Base-by-base conservation (phyloP, 192 early-diverging fungal genomes). In the Linnemannia schmuckeri region DNA sequence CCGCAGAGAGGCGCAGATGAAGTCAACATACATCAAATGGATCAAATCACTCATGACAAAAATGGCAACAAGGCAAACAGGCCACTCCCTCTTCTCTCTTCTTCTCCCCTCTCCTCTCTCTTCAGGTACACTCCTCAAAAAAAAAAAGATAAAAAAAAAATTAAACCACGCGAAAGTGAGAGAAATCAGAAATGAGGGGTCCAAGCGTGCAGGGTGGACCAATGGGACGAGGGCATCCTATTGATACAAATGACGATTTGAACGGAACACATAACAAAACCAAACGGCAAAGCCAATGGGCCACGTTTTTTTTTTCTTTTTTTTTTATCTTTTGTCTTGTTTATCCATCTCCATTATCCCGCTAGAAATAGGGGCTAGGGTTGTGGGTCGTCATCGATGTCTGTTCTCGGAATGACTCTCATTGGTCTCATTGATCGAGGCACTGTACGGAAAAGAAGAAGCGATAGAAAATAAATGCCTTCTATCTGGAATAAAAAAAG, bases 61-160 rank as follows among this genome's bases (percentile, higher is more conserved):
- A 71, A 40, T 33, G 30, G 61, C 61, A 35, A 66, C 61, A 66
- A 35, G 61, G 61, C 61, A 27, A 66, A 66, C 61, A 66, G 61
- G 61, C 61, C 61, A 66, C 61, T 66, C 27, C 30, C 10, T 33
- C 33, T 9, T 63, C 61, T 63, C 3, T n/a, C 20, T 1, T 54
- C 55, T 4, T 20, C 1, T 17, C 18, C 49, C 20, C 49, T 5
- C 18, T 4, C 18, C 49, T 52, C 49, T 52, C 49, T 5, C 18
- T 22, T 17, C 49, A 37, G 37, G 37, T 37, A 37, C 37, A 37
- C 37, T 37, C 3, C 37, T 52, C 18, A 33, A n/a, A 63, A 24
- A 63, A 7, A 63, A n/a, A n/a, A 24, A 27, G 30, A 61, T 30
- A 61, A n/a, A 27, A 61, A 63, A 66, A 66, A 10, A 66, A 15